Conservation (phyloP, 192 early-diverging fungal genomes). For the Haplosporangium gracile region DNA sequence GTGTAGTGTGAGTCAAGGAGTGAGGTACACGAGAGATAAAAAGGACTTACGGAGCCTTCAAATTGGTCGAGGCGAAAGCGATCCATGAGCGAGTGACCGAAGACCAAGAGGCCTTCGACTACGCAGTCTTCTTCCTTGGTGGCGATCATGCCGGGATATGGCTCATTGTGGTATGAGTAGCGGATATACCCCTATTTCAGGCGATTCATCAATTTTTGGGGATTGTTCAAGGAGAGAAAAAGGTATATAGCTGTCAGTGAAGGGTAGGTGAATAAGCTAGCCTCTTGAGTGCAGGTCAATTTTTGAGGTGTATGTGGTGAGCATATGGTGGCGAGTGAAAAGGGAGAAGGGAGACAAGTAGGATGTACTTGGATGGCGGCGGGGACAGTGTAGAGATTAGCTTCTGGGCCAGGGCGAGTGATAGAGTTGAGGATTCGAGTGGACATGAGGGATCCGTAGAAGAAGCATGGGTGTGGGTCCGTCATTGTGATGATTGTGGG, state of each 20-base stretch:
- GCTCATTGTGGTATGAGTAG: conserved; percentile 43
- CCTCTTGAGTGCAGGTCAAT: too few species aligned
- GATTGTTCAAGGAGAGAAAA: neutral
- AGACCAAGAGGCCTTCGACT: conserved; percentile 46
- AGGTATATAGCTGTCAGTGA: too few species aligned
- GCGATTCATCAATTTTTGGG: neutral
- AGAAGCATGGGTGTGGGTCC: conserved; percentile 46
- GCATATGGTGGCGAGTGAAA: neutral
- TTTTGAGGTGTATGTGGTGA: neutral
- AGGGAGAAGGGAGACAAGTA: neutral
- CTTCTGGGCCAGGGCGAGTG: conserved; percentile 41
- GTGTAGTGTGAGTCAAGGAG: too few species aligned
- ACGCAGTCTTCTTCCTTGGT: conserved; percentile 2
- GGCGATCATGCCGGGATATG: conserved; percentile 53
- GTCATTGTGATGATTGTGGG: conserved; percentile 5
- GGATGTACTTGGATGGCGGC: conserved; percentile 30
- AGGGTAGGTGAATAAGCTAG: neutral
- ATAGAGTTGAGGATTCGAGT: conserved; percentile 37
- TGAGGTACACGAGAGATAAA: neutral
- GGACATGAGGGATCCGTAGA: conserved; percentile 49
- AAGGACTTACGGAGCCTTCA: conserved; percentile 26
- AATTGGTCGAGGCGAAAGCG: conserved; percentile 43
- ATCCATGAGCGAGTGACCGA: conserved; percentile 44
- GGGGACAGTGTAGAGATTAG: conserved; percentile 25
- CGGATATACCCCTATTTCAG: conserved; percentile 35